Conservation (phyloP, 176 grass and related monocot species). For the Carex myosuroides region DNA sequence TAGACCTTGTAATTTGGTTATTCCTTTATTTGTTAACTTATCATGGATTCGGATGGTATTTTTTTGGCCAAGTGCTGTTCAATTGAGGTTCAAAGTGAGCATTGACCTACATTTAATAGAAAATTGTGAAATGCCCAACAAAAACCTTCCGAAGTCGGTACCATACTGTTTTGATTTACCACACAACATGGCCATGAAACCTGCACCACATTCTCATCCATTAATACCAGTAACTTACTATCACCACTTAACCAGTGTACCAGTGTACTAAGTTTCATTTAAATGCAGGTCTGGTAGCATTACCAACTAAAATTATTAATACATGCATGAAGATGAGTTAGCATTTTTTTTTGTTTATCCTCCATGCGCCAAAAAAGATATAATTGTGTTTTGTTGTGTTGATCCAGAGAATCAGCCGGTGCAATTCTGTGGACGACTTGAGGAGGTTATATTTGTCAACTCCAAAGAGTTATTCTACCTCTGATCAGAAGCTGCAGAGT, state of each 20-base stretch:
- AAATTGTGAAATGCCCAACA: not conserved
- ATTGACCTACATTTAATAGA: not conserved
- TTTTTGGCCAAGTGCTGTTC: not conserved
- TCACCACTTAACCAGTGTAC: not conserved
- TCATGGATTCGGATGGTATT: not conserved
- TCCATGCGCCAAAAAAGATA: not conserved
- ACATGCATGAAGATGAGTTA: not conserved
- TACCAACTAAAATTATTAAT: not conserved
- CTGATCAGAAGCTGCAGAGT: constrained; percentile 14
- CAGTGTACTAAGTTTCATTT: not conserved
- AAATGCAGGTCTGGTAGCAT: not conserved
- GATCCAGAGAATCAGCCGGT: not conserved
- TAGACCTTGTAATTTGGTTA: not conserved
- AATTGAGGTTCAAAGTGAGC: not conserved
- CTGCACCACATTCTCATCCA: not conserved
- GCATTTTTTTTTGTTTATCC: not conserved
- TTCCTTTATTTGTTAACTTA: not conserved
- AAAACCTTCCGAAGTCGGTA: not conserved
- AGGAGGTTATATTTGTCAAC: not conserved
- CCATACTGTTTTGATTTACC: not conserved
- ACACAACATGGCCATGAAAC: not conserved
- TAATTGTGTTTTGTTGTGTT: not conserved
- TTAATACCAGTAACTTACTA: not conserved
- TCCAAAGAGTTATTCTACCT: constrained; percentile 27
- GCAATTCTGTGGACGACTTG: not conserved